Percentiles rank a stretch among this genome's conserved stretches.
phyloP scores from a whole-genome alignment of 1,284 basidiomycete species.

The Naganishia sp. region DNA sequence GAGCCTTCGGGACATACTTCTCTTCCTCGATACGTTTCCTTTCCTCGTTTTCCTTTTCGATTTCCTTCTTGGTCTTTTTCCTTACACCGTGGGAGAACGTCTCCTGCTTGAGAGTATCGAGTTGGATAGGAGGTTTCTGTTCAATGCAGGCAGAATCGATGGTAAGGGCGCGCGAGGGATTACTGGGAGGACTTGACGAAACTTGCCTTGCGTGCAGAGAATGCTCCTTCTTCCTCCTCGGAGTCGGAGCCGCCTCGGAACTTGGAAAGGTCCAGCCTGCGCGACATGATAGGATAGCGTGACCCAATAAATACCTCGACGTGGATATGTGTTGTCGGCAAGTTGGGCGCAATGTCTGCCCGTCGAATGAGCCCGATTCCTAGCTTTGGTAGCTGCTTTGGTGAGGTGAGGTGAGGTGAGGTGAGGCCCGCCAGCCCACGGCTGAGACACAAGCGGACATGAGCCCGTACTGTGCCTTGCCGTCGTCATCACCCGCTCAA shows the following conservation, averaged over 20 bases:
- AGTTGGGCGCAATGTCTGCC: background rate
- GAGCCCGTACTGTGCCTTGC: too few relatives aligned
- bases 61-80: conserved; percentile 69
- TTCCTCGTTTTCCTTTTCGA: conserved; percentile 84
- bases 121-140: conserved; percentile 42
- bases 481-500: too few relatives aligned
- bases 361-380: background rate
- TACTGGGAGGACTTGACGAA: background rate
- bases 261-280: conserved; percentile 49
- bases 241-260: conserved; percentile 50
- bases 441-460: conserved; percentile 12
- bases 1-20: conserved; percentile 39
- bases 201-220: conserved; percentile 40
- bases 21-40: conserved; percentile 77
- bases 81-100: conserved; percentile 53
- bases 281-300: conserved; percentile 37
- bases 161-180: background rate
- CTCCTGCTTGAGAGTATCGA: conserved; percentile 50
- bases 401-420: too few relatives aligned
- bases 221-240: conserved; percentile 45
- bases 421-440: background rate
- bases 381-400: background rate
- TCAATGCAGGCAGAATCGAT: background rate
- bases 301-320: too few relatives aligned
- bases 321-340: too few relatives aligned